These are phyloP conservation scores for Trichoderma sp. DNA, from an alignment of 2,329 filamentous ascomycete species.

Conservation along the genomic window DNA sequence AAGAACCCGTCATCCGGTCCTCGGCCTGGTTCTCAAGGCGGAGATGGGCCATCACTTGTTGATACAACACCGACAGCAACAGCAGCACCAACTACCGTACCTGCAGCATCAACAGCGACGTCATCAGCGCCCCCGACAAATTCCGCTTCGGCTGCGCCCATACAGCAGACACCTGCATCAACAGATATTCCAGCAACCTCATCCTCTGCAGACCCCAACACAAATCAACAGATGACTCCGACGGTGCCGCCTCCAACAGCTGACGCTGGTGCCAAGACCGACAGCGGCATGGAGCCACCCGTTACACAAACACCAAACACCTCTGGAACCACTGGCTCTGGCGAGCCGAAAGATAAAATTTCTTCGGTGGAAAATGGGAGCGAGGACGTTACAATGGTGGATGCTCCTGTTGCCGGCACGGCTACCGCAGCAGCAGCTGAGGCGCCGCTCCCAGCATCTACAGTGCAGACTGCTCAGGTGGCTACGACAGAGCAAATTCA, in stretches of 20 bases:
- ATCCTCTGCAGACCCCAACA: neutral
- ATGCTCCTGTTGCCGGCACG: slow-evolving; percentile 19
- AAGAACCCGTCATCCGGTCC: neutral
- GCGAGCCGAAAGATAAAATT: neutral
- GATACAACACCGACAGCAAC: neutral
- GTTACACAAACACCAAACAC: slow-evolving; percentile 3
- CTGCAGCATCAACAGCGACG: neutral
- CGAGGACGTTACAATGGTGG: slow-evolving; percentile 22
- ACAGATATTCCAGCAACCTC: neutral
- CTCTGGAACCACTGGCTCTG: neutral
- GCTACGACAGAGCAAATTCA: slow-evolving; percentile 28
- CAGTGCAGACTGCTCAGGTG: slow-evolving; percentile 18
- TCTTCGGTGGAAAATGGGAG: neutral
- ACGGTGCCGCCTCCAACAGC: slow-evolving; percentile 17
- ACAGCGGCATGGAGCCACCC: slow-evolving; percentile 3
- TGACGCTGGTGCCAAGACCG: neutral
- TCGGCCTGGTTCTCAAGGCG: neutral
- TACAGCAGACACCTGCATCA: neutral
- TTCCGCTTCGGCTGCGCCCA: neutral
- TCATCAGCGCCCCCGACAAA: neutral
- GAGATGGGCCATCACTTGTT: neutral
- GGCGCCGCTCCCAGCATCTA: neutral
- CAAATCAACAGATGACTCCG: slow-evolving; percentile 13
- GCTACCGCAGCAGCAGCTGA: slow-evolving; percentile 8
- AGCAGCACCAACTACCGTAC: neutral